phyloP scores from a whole-genome alignment of 2,329 filamentous ascomycete species.

The Chrysosporium keratinophilum region DNA sequence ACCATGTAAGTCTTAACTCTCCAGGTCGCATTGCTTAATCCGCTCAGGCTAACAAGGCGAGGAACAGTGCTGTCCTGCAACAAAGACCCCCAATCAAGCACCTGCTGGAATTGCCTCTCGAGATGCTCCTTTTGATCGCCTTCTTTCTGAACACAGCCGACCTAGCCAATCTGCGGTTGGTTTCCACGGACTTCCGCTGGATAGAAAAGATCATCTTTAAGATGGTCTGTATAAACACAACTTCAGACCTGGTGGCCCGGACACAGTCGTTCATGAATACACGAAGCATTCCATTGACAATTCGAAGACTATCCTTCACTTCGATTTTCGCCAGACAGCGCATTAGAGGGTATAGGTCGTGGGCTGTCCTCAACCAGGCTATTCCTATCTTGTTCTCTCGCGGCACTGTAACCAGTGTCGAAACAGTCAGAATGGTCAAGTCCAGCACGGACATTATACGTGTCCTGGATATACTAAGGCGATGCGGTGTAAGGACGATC shows the following conservation, averaged over 20 bases:
- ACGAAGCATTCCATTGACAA: not conserved
- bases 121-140: not conserved
- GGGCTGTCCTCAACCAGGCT: not conserved
- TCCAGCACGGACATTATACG: conserved; percentile 1
- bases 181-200: conserved; percentile 1
- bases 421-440: not conserved
- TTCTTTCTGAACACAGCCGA: not conserved
- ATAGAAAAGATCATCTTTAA: not conserved
- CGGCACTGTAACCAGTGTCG: not conserved
- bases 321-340: not conserved
- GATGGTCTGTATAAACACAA: not conserved
- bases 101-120: not conserved
- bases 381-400: not conserved
- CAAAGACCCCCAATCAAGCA: not conserved
- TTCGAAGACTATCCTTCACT: not conserved
- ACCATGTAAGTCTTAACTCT: not conserved
- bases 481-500: not conserved
- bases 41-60: not conserved
- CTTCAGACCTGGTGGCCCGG: not conserved
- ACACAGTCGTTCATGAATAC: not conserved
- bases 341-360: not conserved
- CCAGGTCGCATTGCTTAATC: no score
- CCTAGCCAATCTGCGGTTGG: not conserved
- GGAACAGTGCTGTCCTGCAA: not conserved
- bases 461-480: not conserved